Conservation (phyloP, 495 filamentous ascomycete species). For the Penicillium desertorum region DNA sequence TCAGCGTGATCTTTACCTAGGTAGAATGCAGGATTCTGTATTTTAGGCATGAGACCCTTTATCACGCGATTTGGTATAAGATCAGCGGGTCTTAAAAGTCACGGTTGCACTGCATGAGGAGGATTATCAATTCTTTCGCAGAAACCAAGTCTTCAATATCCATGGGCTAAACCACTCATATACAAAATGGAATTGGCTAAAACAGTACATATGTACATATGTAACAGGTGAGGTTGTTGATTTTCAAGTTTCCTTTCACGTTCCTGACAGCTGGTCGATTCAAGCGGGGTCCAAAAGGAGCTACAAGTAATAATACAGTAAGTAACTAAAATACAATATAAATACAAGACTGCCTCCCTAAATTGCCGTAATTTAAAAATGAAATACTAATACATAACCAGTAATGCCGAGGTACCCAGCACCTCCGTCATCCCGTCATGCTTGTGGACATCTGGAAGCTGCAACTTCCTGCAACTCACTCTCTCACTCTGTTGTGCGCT, state of each 20-base stretch:
- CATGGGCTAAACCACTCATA: background rate
- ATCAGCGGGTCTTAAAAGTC: background rate
- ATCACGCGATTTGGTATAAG: background rate
- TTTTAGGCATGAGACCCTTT: background rate
- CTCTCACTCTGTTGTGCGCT: conserved; percentile 14
- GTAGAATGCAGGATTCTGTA: background rate
- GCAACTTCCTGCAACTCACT: conserved; percentile 21
- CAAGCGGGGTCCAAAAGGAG: conserved; percentile 20
- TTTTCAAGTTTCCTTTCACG: conserved; percentile 8
- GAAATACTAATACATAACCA: conserved; percentile 9
- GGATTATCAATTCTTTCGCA: background rate
- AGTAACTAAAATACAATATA: background rate
- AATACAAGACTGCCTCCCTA: background rate
- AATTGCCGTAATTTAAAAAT: background rate
- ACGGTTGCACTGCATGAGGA: background rate
- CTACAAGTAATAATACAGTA: conserved; percentile 2
- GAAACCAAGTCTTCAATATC: background rate
- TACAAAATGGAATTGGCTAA: background rate
- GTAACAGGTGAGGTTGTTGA: background rate
- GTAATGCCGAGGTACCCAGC: conserved; percentile 10
- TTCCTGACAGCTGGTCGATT: conserved; percentile 34
- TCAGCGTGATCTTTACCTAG: background rate
- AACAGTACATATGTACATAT: no score
- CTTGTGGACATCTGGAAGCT: conserved; percentile 19
- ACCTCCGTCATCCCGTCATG: conserved; percentile 25